Evolutionary conservation across 257 asterid species (phyloP).

Genomic region (Eucommia ulmoides): DNA sequence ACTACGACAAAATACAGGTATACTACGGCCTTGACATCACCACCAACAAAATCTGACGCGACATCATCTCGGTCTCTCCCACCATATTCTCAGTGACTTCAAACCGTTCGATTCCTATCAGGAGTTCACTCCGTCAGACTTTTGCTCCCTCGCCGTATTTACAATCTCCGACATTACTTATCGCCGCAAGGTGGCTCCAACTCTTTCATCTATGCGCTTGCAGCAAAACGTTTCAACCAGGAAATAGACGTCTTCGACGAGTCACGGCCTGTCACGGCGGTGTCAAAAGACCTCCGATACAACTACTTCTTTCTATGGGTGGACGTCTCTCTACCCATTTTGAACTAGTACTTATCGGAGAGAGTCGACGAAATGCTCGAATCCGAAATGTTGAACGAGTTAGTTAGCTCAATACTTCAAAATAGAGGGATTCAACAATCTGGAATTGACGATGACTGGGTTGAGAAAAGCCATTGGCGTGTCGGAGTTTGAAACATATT

Average conservation of each 20-base stretch:
- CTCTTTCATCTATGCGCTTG: constrained; percentile 52
- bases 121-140: constrained; percentile 53
- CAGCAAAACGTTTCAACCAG: constrained; percentile 32
- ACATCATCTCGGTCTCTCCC: constrained; percentile 46
- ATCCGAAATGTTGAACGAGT: constrained; percentile 68
- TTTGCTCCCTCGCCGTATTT: constrained; percentile 24
- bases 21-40: constrained; percentile 55
- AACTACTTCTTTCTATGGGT: constrained; percentile 70
- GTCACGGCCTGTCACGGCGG: constrained; percentile 11
- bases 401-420: constrained; percentile 29
- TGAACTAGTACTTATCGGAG: constrained; percentile 32
- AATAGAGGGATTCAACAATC: constrained; percentile 15
- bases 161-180: constrained; percentile 27
- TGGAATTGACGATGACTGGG: constrained; percentile 25
- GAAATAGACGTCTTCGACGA: constrained; percentile 37
- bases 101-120: constrained; percentile 39
- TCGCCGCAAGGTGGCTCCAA: constrained; percentile 57
- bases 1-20: constrained; percentile 84
- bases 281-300: constrained; percentile 37
- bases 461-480: constrained; percentile 70
- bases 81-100: constrained; percentile 71
- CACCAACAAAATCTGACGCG: constrained; percentile 54
- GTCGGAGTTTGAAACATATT: constrained; percentile 59
- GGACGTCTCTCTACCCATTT: constrained; percentile 41
- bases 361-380: constrained; percentile 86